Percentiles rank a stretch among this genome's conserved stretches.
Evolutionary conservation across 140 eudicot genomes (phyloP).

Genomic region (Ambrosia hybrid): DNA sequence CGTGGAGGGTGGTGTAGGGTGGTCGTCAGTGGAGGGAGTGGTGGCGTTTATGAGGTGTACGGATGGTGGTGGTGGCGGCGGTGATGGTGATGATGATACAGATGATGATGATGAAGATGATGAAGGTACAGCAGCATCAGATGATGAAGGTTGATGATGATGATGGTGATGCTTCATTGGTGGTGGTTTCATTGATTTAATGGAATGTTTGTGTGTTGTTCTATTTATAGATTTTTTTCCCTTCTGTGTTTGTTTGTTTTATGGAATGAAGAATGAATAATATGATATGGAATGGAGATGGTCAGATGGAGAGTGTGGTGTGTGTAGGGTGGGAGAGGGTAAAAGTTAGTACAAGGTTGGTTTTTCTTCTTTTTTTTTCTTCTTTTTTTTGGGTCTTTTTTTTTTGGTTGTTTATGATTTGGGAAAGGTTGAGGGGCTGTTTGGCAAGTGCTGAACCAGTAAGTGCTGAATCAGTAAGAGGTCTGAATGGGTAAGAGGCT

Average conservation of each 20-base stretch:
- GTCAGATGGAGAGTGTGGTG: conserved; percentile 21
- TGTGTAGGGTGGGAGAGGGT: conserved; percentile 14
- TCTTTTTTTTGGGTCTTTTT: too few relatives aligned
- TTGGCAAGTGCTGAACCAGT: too few relatives aligned
- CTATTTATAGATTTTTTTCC: conserved; percentile 37
- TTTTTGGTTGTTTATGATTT: not conserved
- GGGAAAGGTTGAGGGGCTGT: not conserved
- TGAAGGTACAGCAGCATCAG: conserved; percentile 26
- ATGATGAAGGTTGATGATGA: conserved; percentile 31
- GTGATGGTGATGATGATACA: conserved; percentile 23
- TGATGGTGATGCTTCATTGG: conserved; percentile 36
- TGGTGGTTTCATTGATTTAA: conserved; percentile 25
- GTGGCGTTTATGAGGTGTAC: conserved; percentile 42
- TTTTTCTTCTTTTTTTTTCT: not conserved
- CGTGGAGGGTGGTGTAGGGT: conserved; percentile 26
- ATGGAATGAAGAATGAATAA: conserved; percentile 1
- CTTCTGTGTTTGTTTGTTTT: conserved; percentile 19
- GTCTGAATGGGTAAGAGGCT: too few relatives aligned
- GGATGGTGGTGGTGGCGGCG: conserved; percentile 20
- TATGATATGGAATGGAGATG: conserved; percentile 27
- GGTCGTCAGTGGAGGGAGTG: conserved; percentile 38
- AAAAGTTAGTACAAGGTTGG: not conserved
- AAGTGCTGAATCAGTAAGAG: too few relatives aligned
- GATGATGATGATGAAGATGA: conserved; percentile 28
- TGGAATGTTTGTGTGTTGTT: conserved; percentile 8